Conservation (phyloP, 1,284 basidiomycete species). For the Mixia osmundae region DNA sequence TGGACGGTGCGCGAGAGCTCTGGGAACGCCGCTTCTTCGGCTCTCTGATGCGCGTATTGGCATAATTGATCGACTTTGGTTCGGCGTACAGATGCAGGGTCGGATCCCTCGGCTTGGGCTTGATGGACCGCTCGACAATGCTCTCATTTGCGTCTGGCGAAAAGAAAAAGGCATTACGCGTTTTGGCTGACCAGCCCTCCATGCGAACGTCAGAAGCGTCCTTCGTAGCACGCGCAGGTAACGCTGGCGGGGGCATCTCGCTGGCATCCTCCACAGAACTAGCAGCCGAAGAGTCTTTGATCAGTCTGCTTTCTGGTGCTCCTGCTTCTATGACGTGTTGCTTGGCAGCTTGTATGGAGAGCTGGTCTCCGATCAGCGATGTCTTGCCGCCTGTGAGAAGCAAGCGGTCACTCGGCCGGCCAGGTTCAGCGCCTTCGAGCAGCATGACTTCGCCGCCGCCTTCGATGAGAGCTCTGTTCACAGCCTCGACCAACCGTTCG, state of each 20-base stretch:
- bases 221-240: slow-evolving; percentile 36
- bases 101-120: slow-evolving; percentile 28
- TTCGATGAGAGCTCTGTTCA: slow-evolving; percentile 1
- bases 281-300: slow-evolving; percentile 17
- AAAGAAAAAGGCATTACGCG: slow-evolving; percentile 80
- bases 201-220: not conserved
- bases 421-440: slow-evolving; percentile 23
- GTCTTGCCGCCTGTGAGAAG: slow-evolving; percentile 22
- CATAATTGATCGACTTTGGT: slow-evolving; percentile 45
- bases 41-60: slow-evolving; percentile 41
- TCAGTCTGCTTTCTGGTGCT: slow-evolving; percentile 25
- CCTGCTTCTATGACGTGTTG: slow-evolving; percentile 10
- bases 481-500: slow-evolving; percentile 13
- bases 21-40: slow-evolving; percentile 50
- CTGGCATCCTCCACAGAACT: slow-evolving; percentile 7
- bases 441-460: slow-evolving; percentile 16
- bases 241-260: slow-evolving; percentile 31
- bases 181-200: slow-evolving; percentile 25
- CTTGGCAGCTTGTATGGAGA: slow-evolving; percentile 5
- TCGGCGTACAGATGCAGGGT: slow-evolving; percentile 23
- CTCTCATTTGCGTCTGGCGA: slow-evolving; percentile 66
- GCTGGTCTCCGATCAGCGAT: slow-evolving; percentile 17
- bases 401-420: slow-evolving; percentile 19
- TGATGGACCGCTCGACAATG: too few species aligned
- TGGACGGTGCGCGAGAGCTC: slow-evolving; percentile 64